Percentiles rank a stretch among this genome's conserved stretches.
phyloP scores from a whole-genome alignment of 2,329 filamentous ascomycete species.

The Verticillium nonalfalfae region DNA sequence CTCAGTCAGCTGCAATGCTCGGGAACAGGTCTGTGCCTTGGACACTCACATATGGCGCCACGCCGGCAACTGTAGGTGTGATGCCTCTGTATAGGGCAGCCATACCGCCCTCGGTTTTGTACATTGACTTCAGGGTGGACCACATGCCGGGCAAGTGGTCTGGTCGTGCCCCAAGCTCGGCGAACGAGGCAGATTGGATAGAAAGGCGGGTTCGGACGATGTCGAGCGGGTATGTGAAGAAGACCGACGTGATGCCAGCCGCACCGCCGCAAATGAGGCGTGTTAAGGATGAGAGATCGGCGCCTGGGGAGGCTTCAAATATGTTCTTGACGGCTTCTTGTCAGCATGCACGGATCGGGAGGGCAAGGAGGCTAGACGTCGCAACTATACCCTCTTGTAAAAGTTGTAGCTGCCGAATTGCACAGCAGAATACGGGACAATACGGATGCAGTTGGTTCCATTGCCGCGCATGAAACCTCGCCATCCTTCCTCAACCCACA shows the following conservation, averaged over 20 bases:
- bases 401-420: conserved; percentile 98
- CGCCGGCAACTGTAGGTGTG: conserved; percentile 86
- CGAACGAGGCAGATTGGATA: conserved; percentile 96
- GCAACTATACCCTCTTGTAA: conserved; percentile 73
- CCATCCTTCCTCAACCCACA: conserved; percentile 97
- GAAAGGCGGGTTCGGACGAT: conserved; percentile 94
- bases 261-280: conserved; percentile 85
- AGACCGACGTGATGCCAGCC: conserved; percentile 92
- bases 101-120: conserved; percentile 82
- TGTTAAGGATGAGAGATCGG: conserved; percentile 64
- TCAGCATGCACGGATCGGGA: not conserved
- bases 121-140: conserved; percentile 75
- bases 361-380: not conserved
- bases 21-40: not conserved
- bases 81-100: conserved; percentile 89
- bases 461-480: conserved; percentile 96
- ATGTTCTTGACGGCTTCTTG: conserved; percentile 44
- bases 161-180: conserved; percentile 58
- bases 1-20: conserved; percentile 11
- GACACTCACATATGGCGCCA: conserved; percentile 76
- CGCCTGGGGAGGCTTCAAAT: conserved; percentile 70
- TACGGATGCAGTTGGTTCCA: conserved; percentile 96
- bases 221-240: conserved; percentile 91
- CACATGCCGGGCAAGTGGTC: conserved; percentile 87
- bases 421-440: conserved; percentile 95